A percentile compares a stretch with the other conserved stretches of the same genome.
Evolutionary conservation across 2,329 filamentous ascomycete species (phyloP).

Genomic region (Neonectria ditissima): DNA sequence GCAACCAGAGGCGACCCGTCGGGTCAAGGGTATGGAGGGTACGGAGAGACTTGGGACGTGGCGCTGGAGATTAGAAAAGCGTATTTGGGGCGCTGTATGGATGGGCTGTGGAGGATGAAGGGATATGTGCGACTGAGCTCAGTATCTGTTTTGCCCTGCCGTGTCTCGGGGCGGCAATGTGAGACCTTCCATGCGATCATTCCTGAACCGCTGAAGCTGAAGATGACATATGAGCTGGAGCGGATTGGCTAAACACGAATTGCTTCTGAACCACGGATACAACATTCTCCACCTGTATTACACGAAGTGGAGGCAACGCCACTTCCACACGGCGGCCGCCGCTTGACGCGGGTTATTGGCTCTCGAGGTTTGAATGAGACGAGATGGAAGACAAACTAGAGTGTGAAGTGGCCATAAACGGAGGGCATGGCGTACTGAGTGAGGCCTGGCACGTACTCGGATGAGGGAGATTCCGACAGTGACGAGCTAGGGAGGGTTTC

Average conservation of each 20-base stretch:
- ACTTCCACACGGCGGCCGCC: neutral
- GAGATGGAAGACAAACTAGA: neutral
- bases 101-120: constrained; percentile 21
- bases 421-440: neutral
- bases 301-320: neutral
- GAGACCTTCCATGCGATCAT: constrained; percentile 30
- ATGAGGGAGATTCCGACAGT: neutral
- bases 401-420: neutral
- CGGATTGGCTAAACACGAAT: neutral
- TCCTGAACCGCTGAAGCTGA: constrained; percentile 20
- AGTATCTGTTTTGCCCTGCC: constrained; percentile 6
- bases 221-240: constrained; percentile 19
- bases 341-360: neutral
- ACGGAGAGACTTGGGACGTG: constrained; percentile 69
- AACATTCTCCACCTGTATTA: neutral
- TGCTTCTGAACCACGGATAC: neutral
- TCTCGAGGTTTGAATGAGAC: neutral
- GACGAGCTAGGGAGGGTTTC: neutral
- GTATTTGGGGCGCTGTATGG: neutral
- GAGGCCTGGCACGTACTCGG: neutral
- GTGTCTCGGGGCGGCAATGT: constrained; percentile 1
- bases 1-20: constrained; percentile 65
- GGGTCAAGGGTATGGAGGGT: constrained; percentile 74
- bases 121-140: constrained; percentile 3
- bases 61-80: constrained; percentile 40